Evolutionary conservation across 2,329 filamentous ascomycete genomes (phyloP).

Genomic region (Sclerotinia minor): DNA sequence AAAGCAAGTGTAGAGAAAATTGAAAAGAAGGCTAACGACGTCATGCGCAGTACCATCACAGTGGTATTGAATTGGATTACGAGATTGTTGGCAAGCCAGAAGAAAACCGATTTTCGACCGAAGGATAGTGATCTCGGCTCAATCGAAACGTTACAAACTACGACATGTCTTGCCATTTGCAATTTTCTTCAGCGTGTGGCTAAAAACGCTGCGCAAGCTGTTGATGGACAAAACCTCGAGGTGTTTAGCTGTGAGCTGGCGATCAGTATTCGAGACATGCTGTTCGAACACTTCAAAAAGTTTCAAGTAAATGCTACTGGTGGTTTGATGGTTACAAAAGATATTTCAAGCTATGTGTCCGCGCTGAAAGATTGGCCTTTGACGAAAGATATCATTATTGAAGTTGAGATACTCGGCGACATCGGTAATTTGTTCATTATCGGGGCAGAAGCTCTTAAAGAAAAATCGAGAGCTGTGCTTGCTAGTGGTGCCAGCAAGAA

Average conservation of each 20-base stretch:
- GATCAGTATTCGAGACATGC: slow-evolving; percentile 70
- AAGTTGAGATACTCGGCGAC: slow-evolving; percentile 85
- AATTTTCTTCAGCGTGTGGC: slow-evolving; percentile 74
- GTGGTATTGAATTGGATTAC: slow-evolving; percentile 63
- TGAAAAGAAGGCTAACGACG: slow-evolving; percentile 67
- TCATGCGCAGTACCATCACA: slow-evolving; percentile 68
- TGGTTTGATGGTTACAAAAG: slow-evolving; percentile 92
- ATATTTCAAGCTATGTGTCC: slow-evolving; percentile 90
- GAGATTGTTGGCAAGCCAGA: slow-evolving; percentile 63
- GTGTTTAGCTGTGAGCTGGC: slow-evolving; percentile 83
- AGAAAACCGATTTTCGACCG: slow-evolving; percentile 70
- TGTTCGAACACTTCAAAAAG: slow-evolving; percentile 92
- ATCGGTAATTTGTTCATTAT: slow-evolving; percentile 96
- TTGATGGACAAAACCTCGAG: slow-evolving; percentile 82
- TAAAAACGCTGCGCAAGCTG: slow-evolving; percentile 61
- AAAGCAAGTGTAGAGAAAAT: slow-evolving; percentile 59
- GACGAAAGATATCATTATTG: slow-evolving; percentile 63
- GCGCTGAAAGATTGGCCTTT: slow-evolving; percentile 81
- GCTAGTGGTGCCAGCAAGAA: slow-evolving; percentile 51
- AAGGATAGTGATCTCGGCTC: slow-evolving; percentile 62
- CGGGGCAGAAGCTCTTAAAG: slow-evolving; percentile 72
- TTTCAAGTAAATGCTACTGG: slow-evolving; percentile 92
- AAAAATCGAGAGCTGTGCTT: slow-evolving; percentile 63
- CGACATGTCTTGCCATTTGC: slow-evolving; percentile 79
- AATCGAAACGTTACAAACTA: slow-evolving; percentile 78